These are phyloP conservation scores for Hermanozyma aechmeae DNA, from an alignment of 805 yeast species.

Conservation along the genomic window DNA sequence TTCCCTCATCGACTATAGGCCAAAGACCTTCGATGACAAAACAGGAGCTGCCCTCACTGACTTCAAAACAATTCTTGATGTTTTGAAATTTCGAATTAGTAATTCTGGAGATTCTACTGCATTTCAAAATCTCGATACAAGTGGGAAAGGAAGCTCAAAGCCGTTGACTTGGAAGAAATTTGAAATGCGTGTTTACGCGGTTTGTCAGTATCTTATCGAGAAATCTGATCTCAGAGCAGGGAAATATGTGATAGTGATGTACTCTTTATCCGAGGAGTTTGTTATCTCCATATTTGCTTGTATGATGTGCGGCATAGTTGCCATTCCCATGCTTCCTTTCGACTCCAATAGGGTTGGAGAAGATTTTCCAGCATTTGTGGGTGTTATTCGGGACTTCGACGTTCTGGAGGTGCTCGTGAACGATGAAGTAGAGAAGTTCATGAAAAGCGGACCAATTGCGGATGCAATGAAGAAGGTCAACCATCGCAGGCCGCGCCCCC, in stretches of 20 bases:
- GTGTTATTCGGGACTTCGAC: constrained; percentile 60
- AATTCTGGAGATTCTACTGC: constrained; percentile 77
- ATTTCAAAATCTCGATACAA: constrained; percentile 36
- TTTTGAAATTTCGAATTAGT: constrained; percentile 69
- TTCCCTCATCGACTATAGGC: constrained; percentile 75
- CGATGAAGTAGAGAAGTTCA: constrained; percentile 57
- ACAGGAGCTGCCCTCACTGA: constrained; percentile 67
- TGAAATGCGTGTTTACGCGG: constrained; percentile 67
- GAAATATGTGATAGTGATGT: constrained; percentile 69
- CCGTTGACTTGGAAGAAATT: constrained; percentile 68
- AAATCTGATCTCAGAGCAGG: constrained; percentile 61
- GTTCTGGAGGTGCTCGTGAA: constrained; percentile 70
- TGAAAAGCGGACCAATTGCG: constrained; percentile 61
- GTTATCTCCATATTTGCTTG: constrained; percentile 81
- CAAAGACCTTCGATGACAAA: constrained; percentile 67
- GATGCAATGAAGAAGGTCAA: constrained; percentile 45
- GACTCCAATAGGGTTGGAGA: constrained; percentile 60
- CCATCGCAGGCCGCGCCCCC: constrained; percentile 23
- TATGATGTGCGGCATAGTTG: constrained; percentile 67
- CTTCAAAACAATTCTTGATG: constrained; percentile 60
- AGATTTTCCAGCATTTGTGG: constrained; percentile 59
- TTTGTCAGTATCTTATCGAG: constrained; percentile 58
- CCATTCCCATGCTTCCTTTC: constrained; percentile 68
- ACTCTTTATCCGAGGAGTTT: constrained; percentile 81
- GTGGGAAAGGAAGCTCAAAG: constrained; percentile 25